phyloP scores from a whole-genome alignment of 176 grass and related monocot species.

The Musa schizocarpa region DNA sequence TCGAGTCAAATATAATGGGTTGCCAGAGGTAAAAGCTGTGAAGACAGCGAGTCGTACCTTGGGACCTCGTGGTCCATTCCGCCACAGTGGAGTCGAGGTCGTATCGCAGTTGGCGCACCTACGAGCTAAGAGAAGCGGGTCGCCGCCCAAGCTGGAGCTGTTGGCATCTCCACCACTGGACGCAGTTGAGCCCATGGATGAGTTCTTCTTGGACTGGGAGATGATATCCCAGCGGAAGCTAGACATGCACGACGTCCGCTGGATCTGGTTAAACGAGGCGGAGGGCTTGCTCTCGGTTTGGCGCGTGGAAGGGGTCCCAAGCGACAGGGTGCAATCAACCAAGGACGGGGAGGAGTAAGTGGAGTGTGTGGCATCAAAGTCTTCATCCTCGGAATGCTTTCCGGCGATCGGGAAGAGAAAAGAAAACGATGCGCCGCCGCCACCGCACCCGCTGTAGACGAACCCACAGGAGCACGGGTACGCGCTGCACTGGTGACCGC shows the following conservation, averaged over 20 bases:
- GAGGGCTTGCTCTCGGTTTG: constrained; percentile 14
- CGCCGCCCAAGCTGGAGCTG: constrained; percentile 5
- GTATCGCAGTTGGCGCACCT: constrained; percentile 96
- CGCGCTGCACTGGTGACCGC: constrained; percentile 1
- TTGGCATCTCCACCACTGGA: not conserved
- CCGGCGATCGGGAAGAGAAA: constrained; percentile 10
- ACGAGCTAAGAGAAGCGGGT: constrained; percentile 35
- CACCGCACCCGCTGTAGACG: constrained; percentile 58
- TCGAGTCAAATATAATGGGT: too few relatives aligned
- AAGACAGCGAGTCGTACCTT: constrained; percentile 31
- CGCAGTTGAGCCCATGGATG: not conserved
- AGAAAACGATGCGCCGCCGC: constrained; percentile 38
- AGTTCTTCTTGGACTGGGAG: constrained; percentile 11
- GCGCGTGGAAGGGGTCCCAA: constrained; percentile 64
- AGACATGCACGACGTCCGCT: constrained; percentile 7
- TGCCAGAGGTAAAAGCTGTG: not conserved
- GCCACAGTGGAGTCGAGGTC: constrained; percentile 83
- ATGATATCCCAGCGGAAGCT: constrained; percentile 29
- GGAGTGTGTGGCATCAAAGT: constrained; percentile 20
- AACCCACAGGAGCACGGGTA: constrained; percentile 52
- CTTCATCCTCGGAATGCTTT: constrained; percentile 10
- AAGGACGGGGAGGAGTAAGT: constrained; percentile 12
- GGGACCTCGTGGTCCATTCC: constrained; percentile 82
- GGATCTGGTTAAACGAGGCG: not conserved
- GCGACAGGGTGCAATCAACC: constrained; percentile 89